These are phyloP conservation scores for Silene latifolia DNA, from an alignment of 148 eudicot species.

Conservation along the genomic window DNA sequence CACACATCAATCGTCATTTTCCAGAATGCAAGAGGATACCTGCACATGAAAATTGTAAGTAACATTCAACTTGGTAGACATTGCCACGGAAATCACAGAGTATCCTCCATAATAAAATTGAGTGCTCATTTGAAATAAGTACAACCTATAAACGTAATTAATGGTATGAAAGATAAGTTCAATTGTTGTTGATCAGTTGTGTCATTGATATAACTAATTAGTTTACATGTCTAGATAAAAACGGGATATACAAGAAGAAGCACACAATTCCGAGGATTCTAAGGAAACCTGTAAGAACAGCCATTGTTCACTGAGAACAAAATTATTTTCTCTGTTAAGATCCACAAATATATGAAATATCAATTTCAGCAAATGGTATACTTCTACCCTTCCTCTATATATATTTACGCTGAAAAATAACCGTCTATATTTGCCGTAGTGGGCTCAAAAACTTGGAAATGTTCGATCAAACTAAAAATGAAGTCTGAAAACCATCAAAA, in stretches of 20 bases:
- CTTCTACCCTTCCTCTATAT: neutral
- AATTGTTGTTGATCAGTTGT: neutral
- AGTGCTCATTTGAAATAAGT: no score
- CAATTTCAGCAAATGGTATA: constrained; percentile 23
- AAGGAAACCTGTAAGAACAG: neutral
- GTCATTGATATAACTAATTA: neutral
- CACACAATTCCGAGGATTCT: neutral
- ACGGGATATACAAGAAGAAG: constrained; percentile 12
- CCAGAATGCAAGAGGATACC: no score
- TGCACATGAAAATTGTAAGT: no score
- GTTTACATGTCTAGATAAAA: constrained; percentile 10
- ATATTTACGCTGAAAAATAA: neutral
- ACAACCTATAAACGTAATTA: no score
- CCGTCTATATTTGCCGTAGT: no score
- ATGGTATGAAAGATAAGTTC: no score
- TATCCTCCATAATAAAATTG: no score
- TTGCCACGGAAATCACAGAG: no score
- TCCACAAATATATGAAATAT: constrained; percentile 15
- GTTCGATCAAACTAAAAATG: no score
- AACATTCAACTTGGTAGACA: no score
- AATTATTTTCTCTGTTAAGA: constrained; percentile 19
- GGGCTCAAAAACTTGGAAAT: neutral
- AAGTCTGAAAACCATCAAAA: neutral
- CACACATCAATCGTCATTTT: no score
- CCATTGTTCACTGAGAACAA: constrained; percentile 2